Conservation (phyloP, 176 grass and related monocot species). For the Pontederia paniculata region DNA sequence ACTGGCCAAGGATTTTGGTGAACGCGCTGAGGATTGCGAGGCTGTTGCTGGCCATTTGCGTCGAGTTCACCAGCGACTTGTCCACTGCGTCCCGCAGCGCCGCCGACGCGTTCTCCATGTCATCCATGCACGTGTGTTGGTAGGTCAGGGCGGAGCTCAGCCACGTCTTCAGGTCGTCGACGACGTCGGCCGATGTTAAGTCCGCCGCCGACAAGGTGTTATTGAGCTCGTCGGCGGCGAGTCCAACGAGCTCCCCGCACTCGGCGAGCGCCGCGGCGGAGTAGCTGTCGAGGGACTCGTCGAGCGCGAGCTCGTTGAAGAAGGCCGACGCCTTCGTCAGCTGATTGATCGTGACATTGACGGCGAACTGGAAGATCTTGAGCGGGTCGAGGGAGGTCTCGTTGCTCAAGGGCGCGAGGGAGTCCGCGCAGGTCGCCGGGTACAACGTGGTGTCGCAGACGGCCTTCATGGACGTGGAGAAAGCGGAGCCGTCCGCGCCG, state of each 20-base stretch:
- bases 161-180: slow-evolving; percentile 1
- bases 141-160: slow-evolving; percentile 1
- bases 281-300: neutral
- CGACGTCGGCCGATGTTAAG: neutral
- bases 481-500: slow-evolving; percentile 9
- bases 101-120: neutral
- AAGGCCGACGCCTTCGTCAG: neutral
- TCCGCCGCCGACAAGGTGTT: neutral
- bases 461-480: slow-evolving; percentile 25
- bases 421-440: slow-evolving; percentile 55
- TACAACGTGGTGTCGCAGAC: slow-evolving; percentile 54
- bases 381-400: slow-evolving; percentile 3
- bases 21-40: neutral
- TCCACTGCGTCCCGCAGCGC: neutral
- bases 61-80: neutral
- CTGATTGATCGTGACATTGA: neutral
- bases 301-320: neutral
- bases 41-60: neutral
- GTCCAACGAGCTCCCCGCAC: neutral
- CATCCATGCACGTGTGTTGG: neutral
- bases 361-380: slow-evolving; percentile 18
- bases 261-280: neutral
- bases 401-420: slow-evolving; percentile 24
- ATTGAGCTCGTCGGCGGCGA: neutral
- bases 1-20: neutral